Percentiles rank a stretch among this genome's conserved stretches.
phyloP scores from a whole-genome alignment of 2,329 filamentous ascomycete genomes.

The Fusarium sp. region DNA sequence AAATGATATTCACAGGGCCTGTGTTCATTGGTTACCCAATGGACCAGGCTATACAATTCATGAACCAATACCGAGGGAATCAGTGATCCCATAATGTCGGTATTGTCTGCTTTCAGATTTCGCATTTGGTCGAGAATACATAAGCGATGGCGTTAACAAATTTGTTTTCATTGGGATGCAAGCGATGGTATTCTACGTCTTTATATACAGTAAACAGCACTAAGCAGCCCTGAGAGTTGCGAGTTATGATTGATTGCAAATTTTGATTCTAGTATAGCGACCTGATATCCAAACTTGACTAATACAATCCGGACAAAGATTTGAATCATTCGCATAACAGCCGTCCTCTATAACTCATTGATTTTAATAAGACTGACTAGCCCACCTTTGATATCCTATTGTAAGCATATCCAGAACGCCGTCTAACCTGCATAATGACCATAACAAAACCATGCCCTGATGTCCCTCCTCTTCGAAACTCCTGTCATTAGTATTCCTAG shows the following conservation, averaged over 20 bases:
- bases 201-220: neutral
- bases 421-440: constrained; percentile 30
- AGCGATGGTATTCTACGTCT: constrained; percentile 33
- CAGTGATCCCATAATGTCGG: constrained; percentile 39
- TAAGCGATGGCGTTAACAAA: constrained; percentile 51
- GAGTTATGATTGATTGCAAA: constrained; percentile 22
- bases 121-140: constrained; percentile 32
- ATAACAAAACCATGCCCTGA: constrained; percentile 2
- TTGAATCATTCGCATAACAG: constrained; percentile 7
- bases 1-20: constrained; percentile 91
- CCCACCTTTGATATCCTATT: constrained; percentile 7
- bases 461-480: constrained; percentile 2
- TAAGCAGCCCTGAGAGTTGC: constrained; percentile 7
- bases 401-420: constrained; percentile 39
- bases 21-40: constrained; percentile 93
- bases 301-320: constrained; percentile 7
- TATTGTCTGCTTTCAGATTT: constrained; percentile 26
- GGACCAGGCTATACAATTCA: constrained; percentile 81
- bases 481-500: constrained; percentile 8
- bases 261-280: constrained; percentile 28
- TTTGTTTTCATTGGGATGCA: constrained; percentile 21
- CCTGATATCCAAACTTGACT: constrained; percentile 43
- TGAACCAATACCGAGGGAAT: constrained; percentile 68
- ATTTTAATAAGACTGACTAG: neutral
- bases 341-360: constrained; percentile 15